These are phyloP conservation scores for Protea cynaroides DNA, from an alignment of 164 flowering plant species.

Conservation along the genomic window DNA sequence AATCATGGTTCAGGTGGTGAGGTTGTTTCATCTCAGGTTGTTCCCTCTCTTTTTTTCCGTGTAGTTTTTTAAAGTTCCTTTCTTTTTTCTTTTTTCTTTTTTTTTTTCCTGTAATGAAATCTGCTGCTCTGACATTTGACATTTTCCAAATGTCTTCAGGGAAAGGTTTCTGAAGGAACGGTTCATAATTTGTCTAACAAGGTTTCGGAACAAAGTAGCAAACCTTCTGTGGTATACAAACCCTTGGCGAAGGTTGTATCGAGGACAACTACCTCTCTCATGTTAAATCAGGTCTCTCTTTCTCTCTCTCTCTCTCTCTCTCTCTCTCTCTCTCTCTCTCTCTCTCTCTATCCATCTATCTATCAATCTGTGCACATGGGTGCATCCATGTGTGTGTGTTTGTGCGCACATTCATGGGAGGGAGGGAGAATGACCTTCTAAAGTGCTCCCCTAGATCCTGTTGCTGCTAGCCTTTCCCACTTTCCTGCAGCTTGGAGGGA, in stretches of 20 bases:
- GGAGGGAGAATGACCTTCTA: too few relatives aligned
- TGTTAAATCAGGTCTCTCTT: conserved; percentile 71
- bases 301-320: not conserved
- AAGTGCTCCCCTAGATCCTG: too few relatives aligned
- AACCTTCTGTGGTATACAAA: conserved; percentile 54
- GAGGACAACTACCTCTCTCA: conserved; percentile 53
- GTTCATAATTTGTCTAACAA: conserved; percentile 27
- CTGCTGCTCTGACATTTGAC: not conserved
- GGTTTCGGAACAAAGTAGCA: conserved; percentile 27
- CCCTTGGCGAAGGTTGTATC: conserved; percentile 87
- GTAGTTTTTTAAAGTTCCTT: too few relatives aligned
- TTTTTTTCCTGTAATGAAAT: conserved; percentile 10
- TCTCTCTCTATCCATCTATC: not conserved
- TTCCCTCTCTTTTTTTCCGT: not conserved
- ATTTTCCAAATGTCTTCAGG: conserved; percentile 29
- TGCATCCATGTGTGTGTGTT: too few relatives aligned
- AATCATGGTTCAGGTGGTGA: conserved; percentile 24
- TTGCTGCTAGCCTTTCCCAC: too few relatives aligned
- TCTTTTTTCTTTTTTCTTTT: not conserved
- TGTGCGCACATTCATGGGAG: too few relatives aligned
- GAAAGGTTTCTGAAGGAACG: conserved; percentile 33
- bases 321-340: conserved; percentile 2
- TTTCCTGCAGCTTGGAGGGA: too few relatives aligned
- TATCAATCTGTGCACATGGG: too few relatives aligned
- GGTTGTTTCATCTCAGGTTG: conserved; percentile 27